Conservation (phyloP, 2,329 filamentous ascomycete species). For the Fonsecaea nubica region DNA sequence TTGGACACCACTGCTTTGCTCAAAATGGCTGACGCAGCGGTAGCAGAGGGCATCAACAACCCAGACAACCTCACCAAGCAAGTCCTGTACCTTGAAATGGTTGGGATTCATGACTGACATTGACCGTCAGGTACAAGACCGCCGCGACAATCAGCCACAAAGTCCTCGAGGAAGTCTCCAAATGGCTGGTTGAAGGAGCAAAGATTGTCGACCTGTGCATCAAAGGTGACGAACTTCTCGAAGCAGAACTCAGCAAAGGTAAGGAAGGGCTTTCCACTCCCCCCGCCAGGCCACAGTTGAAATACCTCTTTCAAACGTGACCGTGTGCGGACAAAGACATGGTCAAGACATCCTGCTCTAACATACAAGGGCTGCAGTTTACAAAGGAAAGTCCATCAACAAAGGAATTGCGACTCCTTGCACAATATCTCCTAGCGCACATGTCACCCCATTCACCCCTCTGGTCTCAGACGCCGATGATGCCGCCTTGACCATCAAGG, state of each 20-base stretch:
- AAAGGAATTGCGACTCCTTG: slow-evolving; percentile 73
- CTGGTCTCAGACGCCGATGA: slow-evolving; percentile 85
- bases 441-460: slow-evolving; percentile 96
- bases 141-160: slow-evolving; percentile 94
- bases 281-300: neutral
- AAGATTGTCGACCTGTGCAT: slow-evolving; percentile 95
- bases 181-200: slow-evolving; percentile 78
- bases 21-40: neutral
- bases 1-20: neutral
- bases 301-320: neutral
- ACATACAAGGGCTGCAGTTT: slow-evolving; percentile 61
- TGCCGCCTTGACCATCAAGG: slow-evolving; percentile 78
- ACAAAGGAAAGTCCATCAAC: slow-evolving; percentile 94
- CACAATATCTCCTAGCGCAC: slow-evolving; percentile 90
- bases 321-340: neutral
- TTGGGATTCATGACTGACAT: slow-evolving; percentile 5
- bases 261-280: no score
- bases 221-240: slow-evolving; percentile 91
- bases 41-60: slow-evolving; percentile 55
- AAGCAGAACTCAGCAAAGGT: slow-evolving; percentile 84
- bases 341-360: neutral
- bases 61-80: slow-evolving; percentile 90
- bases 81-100: neutral
- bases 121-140: slow-evolving; percentile 74
- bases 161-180: slow-evolving; percentile 82